phyloP scores from a whole-genome alignment of 108 stramenopile species.

The Nitzschia palea region DNA sequence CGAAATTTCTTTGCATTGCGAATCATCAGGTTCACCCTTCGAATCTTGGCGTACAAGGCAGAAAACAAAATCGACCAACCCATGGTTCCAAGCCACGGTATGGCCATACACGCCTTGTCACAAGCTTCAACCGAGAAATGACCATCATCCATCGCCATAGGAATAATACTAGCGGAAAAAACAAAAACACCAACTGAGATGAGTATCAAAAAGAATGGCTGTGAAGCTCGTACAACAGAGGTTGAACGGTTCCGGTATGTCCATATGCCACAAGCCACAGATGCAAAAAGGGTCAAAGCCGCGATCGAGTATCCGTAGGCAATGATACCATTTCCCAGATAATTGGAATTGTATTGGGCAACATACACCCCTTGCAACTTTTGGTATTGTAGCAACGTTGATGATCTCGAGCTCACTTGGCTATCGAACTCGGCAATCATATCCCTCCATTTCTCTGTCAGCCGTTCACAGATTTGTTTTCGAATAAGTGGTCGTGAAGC shows the following conservation, averaged over 20 bases:
- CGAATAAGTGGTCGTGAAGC: neutral
- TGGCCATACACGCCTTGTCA: slow-evolving; percentile 25
- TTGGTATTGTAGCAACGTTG: slow-evolving; percentile 21
- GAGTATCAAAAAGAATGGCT: slow-evolving; percentile 47
- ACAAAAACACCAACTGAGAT: slow-evolving; percentile 48
- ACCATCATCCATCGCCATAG: slow-evolving; percentile 34
- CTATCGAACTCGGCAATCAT: slow-evolving; percentile 14
- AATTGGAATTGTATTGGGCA: slow-evolving; percentile 4
- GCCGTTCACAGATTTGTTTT: neutral
- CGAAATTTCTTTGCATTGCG: slow-evolving; percentile 17
- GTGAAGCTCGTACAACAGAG: slow-evolving; percentile 31
- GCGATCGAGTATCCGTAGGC: slow-evolving; percentile 13
- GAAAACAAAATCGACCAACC: slow-evolving; percentile 49
- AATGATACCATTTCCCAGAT: slow-evolving; percentile 15
- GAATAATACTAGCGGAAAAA: slow-evolving; percentile 35
- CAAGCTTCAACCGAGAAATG: neutral
- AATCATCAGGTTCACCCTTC: slow-evolving; percentile 40
- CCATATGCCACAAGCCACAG: slow-evolving; percentile 20
- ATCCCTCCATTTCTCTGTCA: neutral
- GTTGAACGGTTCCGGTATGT: slow-evolving; percentile 12
- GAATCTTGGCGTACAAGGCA: slow-evolving; percentile 50
- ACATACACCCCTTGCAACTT: slow-evolving; percentile 12
- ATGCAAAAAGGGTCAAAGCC: neutral
- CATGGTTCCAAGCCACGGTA: slow-evolving; percentile 34
- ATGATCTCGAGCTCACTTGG: neutral